Conservation (phyloP, 495 filamentous ascomycete species). For the Podospora comata region DNA sequence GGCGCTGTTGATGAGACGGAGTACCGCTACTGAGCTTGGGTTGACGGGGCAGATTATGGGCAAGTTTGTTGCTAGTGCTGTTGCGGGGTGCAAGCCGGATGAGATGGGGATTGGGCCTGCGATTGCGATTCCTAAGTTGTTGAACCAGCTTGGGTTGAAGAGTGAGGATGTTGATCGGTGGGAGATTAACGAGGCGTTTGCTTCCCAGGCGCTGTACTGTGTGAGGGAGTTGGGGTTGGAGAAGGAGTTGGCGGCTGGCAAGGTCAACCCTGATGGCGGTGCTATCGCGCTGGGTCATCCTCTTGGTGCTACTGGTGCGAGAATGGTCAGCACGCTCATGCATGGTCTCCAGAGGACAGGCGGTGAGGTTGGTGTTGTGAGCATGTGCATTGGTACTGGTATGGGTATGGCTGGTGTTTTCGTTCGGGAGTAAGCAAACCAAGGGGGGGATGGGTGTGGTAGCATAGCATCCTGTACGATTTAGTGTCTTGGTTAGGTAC, state of each 20-base stretch:
- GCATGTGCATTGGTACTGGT: conserved; percentile 82
- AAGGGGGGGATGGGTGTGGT: background rate
- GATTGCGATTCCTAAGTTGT: conserved; percentile 76
- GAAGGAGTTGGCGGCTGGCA: conserved; percentile 53
- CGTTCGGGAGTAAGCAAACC: conserved; percentile 66
- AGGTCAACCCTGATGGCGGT: conserved; percentile 88
- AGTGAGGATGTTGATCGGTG: conserved; percentile 75
- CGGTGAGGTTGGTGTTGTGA: conserved; percentile 67
- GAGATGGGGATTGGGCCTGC: conserved; percentile 94
- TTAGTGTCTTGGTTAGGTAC: conserved; percentile 3
- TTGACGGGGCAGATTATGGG: conserved; percentile 66
- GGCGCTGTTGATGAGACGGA: conserved; percentile 76
- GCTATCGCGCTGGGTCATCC: conserved; percentile 93
- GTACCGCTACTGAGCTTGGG: conserved; percentile 72
- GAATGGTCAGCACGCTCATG: conserved; percentile 74
- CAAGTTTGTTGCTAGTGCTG: conserved; percentile 70
- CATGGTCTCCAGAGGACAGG: conserved; percentile 57
- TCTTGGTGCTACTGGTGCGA: conserved; percentile 84
- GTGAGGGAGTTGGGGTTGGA: conserved; percentile 68
- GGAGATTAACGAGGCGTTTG: conserved; percentile 97
- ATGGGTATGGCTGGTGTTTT: conserved; percentile 75
- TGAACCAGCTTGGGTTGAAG: conserved; percentile 60
- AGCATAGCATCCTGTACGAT: conserved; percentile 4
- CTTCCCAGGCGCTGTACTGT: conserved; percentile 82
- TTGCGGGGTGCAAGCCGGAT: conserved; percentile 75